Evolutionary conservation across 1,284 basidiomycete species (phyloP).

Genomic region (Paramarasmius palmivorus): DNA sequence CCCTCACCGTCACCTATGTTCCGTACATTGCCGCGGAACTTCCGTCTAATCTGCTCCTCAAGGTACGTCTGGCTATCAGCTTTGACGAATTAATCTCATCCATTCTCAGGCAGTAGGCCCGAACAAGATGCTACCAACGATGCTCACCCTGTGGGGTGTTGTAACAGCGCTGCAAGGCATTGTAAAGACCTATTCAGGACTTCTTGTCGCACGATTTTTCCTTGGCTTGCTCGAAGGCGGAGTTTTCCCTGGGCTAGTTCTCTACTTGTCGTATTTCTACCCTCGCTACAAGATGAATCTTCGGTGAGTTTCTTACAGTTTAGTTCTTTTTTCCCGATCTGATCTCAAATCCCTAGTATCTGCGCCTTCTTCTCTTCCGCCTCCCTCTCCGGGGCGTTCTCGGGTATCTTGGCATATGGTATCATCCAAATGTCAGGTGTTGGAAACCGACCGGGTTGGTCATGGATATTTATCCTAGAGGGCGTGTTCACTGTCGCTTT

Average conservation of each 20-base stretch:
- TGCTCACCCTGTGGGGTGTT: constrained; percentile 60
- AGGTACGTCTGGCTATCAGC: constrained; percentile 32
- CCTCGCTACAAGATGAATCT: constrained; percentile 56
- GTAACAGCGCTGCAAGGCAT: constrained; percentile 56
- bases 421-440: constrained; percentile 71
- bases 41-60: constrained; percentile 59
- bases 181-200: constrained; percentile 50
- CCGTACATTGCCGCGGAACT: constrained; percentile 63
- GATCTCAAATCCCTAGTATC: too few relatives aligned
- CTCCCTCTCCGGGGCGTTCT: constrained; percentile 64
- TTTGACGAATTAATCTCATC: too few relatives aligned
- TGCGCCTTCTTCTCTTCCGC: constrained; percentile 54
- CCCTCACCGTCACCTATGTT: constrained; percentile 52
- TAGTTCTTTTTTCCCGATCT: background rate
- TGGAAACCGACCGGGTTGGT: constrained; percentile 48
- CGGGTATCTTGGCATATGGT: constrained; percentile 59
- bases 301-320: constrained; percentile 34
- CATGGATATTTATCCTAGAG: constrained; percentile 79
- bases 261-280: constrained; percentile 62
- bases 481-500: constrained; percentile 63
- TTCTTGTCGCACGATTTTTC: constrained; percentile 65
- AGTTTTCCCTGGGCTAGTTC: constrained; percentile 57
- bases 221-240: constrained; percentile 65
- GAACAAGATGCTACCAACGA: constrained; percentile 53
- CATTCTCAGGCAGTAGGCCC: constrained; percentile 58